Percentiles rank a stretch among this genome's conserved stretches.
These are phyloP conservation scores for Puccinia novopanici DNA, from an alignment of 1,284 basidiomycete genomes.

Conservation along the genomic window DNA sequence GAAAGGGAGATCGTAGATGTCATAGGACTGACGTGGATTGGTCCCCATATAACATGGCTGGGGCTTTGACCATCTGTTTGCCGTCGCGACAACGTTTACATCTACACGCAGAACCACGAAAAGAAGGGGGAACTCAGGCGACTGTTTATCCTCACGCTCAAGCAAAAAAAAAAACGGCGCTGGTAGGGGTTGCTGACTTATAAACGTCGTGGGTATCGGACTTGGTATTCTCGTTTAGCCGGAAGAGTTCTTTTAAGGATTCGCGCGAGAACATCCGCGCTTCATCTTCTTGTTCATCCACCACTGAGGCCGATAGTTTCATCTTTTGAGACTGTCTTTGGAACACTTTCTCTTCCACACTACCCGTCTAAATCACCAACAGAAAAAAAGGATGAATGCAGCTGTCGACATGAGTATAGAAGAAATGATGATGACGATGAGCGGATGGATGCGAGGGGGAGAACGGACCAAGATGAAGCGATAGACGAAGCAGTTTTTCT, in stretches of 20 bases:
- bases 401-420: conserved; percentile 69
- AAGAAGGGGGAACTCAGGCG: neutral
- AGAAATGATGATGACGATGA: conserved; percentile 65
- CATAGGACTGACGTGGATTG: conserved; percentile 78
- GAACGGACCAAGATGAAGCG: conserved; percentile 40
- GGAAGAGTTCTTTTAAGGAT: conserved; percentile 84
- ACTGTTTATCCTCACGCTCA: neutral
- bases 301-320: conserved; percentile 92
- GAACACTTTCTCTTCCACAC: conserved; percentile 86
- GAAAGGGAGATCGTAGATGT: conserved; percentile 50
- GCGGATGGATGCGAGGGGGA: neutral
- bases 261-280: conserved; percentile 94
- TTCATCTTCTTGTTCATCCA: conserved; percentile 93
- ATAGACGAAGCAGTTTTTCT: conserved; percentile 66
- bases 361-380: conserved; percentile 80
- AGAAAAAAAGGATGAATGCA: neutral
- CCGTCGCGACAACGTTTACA: conserved; percentile 70
- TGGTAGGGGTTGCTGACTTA: conserved; percentile 24
- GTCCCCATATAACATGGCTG: conserved; percentile 89
- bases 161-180: neutral
- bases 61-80: conserved; percentile 77
- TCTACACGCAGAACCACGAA: neutral
- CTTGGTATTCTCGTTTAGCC: conserved; percentile 74
- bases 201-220: conserved; percentile 62
- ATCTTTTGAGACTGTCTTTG: conserved; percentile 77